Percentiles rank a stretch among this genome's conserved stretches.
These are phyloP conservation scores for Arbutus unedo DNA, from an alignment of 148 eudicot genomes.

Conservation along the genomic window DNA sequence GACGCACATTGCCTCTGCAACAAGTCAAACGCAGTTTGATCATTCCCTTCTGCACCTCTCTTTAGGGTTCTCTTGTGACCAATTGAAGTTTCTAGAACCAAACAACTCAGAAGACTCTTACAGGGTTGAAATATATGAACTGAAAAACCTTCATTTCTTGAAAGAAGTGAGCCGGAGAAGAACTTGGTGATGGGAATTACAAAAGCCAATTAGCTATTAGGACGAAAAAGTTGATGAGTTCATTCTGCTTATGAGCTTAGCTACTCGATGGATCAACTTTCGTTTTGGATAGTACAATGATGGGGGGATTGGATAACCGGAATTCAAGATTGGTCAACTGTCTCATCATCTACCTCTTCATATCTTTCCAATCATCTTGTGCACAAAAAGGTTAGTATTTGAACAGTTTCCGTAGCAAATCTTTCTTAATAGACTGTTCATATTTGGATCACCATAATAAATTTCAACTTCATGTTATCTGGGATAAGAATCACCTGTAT, in stretches of 20 bases:
- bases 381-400: constrained; percentile 41
- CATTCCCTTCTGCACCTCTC: constrained; percentile 12
- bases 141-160: constrained; percentile 3
- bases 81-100: constrained; percentile 4
- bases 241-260: constrained; percentile 21
- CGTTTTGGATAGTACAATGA: constrained; percentile 25
- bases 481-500: neutral
- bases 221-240: neutral
- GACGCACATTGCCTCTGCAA: constrained; percentile 22
- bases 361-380: constrained; percentile 22
- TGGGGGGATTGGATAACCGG: constrained; percentile 28
- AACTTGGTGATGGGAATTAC: constrained; percentile 3
- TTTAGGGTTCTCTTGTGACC: constrained; percentile 19
- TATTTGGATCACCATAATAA: neutral
- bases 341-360: constrained; percentile 27
- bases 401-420: neutral
- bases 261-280: constrained; percentile 30
- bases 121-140: neutral
- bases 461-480: neutral
- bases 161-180: constrained; percentile 4
- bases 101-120: neutral
- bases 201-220: constrained; percentile 8
- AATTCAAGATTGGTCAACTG: constrained; percentile 22
- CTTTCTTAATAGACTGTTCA: neutral
- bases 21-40: constrained; percentile 35